phyloP scores from a whole-genome alignment of 305 asterid species.

The Solanum hybrid region DNA sequence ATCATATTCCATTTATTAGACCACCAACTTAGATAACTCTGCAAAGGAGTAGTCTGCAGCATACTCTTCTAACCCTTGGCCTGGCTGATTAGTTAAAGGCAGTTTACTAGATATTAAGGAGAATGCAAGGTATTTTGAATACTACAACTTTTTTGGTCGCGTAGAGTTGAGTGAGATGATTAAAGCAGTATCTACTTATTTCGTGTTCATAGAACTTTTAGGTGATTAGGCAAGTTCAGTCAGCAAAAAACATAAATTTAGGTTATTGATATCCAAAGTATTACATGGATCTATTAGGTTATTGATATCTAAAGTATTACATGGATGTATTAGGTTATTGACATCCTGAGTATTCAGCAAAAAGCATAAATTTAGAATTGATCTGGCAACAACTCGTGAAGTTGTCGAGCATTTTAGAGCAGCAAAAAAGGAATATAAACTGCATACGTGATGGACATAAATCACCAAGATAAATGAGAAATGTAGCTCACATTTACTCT shows the following conservation, averaged over 20 bases:
- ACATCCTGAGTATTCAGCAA: neutral
- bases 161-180: neutral
- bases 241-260: neutral
- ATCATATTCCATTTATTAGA: neutral
- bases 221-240: neutral
- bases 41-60: neutral
- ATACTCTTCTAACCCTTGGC: neutral
- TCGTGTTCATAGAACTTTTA: neutral
- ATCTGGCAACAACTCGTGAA: neutral
- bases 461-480: neutral
- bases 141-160: neutral
- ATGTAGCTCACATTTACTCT: constrained; percentile 73
- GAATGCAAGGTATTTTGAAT: neutral
- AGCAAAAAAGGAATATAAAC: neutral
- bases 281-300: neutral
- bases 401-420: neutral
- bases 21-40: neutral
- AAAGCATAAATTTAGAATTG: neutral
- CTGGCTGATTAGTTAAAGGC: neutral
- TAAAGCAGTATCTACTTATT: neutral
- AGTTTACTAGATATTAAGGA: neutral
- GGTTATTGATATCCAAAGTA: neutral
- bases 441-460: neutral
- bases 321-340: neutral
- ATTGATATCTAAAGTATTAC: neutral